A percentile compares a stretch with the other conserved stretches of the same genome.
phyloP scores from a whole-genome alignment of 176 grass and related monocot genomes.

The Triticum monococcum region DNA sequence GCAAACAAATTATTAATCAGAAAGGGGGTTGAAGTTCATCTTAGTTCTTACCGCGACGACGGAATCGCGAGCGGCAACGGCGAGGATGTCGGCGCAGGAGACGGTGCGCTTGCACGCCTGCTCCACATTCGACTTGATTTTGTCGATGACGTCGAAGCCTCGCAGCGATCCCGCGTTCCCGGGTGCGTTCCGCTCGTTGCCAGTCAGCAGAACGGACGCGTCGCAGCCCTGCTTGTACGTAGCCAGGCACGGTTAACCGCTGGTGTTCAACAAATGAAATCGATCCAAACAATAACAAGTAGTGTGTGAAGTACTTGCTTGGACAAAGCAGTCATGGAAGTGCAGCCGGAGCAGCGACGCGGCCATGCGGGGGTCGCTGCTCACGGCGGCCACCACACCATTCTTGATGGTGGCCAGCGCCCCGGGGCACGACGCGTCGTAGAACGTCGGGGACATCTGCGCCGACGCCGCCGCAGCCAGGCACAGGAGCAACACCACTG shows the following conservation, averaged over 20 bases:
- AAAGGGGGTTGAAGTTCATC: no score
- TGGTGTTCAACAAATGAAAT: no score
- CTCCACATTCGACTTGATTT: no score
- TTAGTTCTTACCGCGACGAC: constrained; percentile 49
- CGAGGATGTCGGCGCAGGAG: constrained; percentile 73
- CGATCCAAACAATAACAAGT: no score
- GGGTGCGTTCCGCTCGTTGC: no score
- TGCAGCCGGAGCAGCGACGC: constrained; percentile 79
- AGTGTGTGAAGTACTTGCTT: neutral
- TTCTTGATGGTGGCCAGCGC: constrained; percentile 63
- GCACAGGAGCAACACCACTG: no score
- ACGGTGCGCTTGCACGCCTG: constrained; percentile 42
- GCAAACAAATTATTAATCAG: no score
- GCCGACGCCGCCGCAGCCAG: constrained; percentile 20
- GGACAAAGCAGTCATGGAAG: constrained; percentile 95
- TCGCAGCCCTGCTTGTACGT: no score
- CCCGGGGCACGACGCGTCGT: constrained; percentile 55
- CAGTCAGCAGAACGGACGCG: no score
- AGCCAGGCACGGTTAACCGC: no score
- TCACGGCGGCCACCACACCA: constrained; percentile 48
- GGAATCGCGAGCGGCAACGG: constrained; percentile 58
- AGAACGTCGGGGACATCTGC: constrained; percentile 78
- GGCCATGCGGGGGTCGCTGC: constrained; percentile 50
- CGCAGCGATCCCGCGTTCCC: no score
- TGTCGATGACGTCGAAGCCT: no score